Conservation (phyloP, 2,329 filamentous ascomycete species). For the Chaetothyriales sp. region DNA sequence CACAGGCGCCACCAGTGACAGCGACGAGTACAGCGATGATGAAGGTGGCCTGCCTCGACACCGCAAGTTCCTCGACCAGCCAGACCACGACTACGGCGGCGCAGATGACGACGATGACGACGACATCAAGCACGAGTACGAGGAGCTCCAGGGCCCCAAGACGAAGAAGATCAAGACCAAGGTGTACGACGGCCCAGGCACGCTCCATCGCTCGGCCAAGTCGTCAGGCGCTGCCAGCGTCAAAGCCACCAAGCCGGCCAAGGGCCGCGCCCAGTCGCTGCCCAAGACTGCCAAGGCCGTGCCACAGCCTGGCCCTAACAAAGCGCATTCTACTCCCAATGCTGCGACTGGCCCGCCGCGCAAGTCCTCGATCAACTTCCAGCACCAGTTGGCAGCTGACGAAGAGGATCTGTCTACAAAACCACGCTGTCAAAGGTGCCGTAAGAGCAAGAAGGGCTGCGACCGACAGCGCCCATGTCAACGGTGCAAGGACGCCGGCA, state of each 20-base stretch:
- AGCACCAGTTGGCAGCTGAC: constrained; percentile 46
- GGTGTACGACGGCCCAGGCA: constrained; percentile 15
- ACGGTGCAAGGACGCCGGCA: constrained; percentile 87
- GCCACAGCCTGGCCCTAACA: constrained; percentile 22
- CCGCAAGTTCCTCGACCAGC: constrained; percentile 38
- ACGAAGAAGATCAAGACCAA: constrained; percentile 40
- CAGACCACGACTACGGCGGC: constrained; percentile 37
- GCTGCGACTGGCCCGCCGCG: constrained; percentile 27
- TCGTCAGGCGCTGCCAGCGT: constrained; percentile 7
- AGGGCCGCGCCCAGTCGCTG: constrained; percentile 21
- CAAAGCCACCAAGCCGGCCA: constrained; percentile 20
- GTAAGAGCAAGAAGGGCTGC: constrained; percentile 99
- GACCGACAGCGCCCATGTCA: constrained; percentile 91
- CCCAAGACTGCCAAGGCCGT: constrained; percentile 32
- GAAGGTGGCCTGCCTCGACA: constrained; percentile 40
- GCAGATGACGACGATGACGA: constrained; percentile 39
- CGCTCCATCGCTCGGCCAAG: constrained; percentile 9
- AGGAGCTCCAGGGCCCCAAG: constrained; percentile 30
- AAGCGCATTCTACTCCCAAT: constrained; percentile 31
- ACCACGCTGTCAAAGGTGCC: constrained; percentile 91
- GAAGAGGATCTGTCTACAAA: constrained; percentile 90
- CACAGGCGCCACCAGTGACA: constrained; percentile 68
- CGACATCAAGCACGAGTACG: constrained; percentile 26
- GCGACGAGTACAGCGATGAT: constrained; percentile 46
- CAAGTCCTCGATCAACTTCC: constrained; percentile 51